phyloP scores from a whole-genome alignment of 352 stramenopile species.

The Bremia lactucae region DNA sequence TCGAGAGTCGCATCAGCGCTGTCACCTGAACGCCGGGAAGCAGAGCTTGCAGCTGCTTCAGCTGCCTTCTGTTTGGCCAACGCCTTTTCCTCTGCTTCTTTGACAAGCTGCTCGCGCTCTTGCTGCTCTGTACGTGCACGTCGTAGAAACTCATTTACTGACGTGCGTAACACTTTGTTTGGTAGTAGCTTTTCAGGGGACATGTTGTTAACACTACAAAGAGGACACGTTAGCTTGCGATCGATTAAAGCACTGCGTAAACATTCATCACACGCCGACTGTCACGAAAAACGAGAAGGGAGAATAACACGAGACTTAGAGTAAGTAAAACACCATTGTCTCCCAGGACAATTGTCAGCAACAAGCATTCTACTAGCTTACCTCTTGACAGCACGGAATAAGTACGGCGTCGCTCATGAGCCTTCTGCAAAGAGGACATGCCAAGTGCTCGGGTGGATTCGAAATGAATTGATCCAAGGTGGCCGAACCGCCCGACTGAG shows the following conservation, averaged over 20 bases:
- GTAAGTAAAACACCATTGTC: background rate
- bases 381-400: slow-evolving; percentile 83
- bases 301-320: slow-evolving; percentile 6
- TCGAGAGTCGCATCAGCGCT: slow-evolving; percentile 76
- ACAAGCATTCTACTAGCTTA: slow-evolving; percentile 22
- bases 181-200: slow-evolving; percentile 75
- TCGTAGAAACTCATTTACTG: slow-evolving; percentile 73
- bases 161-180: slow-evolving; percentile 77
- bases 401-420: slow-evolving; percentile 83
- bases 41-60: slow-evolving; percentile 40
- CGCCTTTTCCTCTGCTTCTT: slow-evolving; percentile 75
- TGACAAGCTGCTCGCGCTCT: slow-evolving; percentile 75
- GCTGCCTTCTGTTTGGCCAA: slow-evolving; percentile 70
- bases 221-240: slow-evolving; percentile 66
- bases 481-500: slow-evolving; percentile 76
- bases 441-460: slow-evolving; percentile 82
- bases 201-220: slow-evolving; percentile 75
- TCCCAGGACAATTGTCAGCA: background rate
- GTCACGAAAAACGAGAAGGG: slow-evolving; percentile 5
- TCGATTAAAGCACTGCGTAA: slow-evolving; percentile 68
- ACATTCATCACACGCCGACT: slow-evolving; percentile 81
- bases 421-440: slow-evolving; percentile 81
- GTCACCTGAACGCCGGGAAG: slow-evolving; percentile 38
- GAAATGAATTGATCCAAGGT: slow-evolving; percentile 86
- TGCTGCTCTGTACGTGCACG: slow-evolving; percentile 70